Evolutionary conservation across 805 yeast species (phyloP), one percentile per base, ranked within the genome.

Genomic region (Cyberlindnera bimundalis): DNA sequence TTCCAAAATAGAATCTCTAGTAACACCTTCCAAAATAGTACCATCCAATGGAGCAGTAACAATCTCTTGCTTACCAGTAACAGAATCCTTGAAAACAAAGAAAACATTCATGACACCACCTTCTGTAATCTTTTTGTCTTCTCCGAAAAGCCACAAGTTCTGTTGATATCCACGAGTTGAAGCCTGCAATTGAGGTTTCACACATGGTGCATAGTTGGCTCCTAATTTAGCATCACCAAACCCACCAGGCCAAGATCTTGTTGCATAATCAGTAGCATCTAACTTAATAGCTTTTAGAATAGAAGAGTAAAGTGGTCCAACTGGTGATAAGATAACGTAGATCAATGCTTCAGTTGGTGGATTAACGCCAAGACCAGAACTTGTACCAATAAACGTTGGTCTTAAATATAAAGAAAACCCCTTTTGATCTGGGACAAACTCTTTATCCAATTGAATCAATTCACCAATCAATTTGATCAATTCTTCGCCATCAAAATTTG

Each of bases 171-270:
- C 99, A 66, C 90, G 79, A 18, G 72, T 59, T 40, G 96, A 95
- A 37, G 98, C 96, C 67, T 86, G 83, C 55, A 76, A 71, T 69
- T 88, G 96, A 23, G 98, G 97, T 60, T 76, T 73, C 56, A 90
- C 79, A 64, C 96, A 86, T 48, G 98, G 97, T 32, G 97, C 99
- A 61, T 91, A 91, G 73, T 91, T 91, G 47, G 96, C 97, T 65
- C 99, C 99, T 56, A 91, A 78, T 68, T 91, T 91, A 66, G 79
- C 82, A 77, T 91, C 84, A 67, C 99, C 99, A 56, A 80, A 89
- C 64, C 98, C 99, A 59, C 96, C 96, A 60, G 98, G 98, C 98
- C 98, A 91, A 21, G 99, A 98, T 71, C 99, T 84, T 26, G 90
- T 90, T 35, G 96, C 96, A 55, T 86, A 81, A 61, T 88, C 96